Conservation (phyloP, 768 basidiomycete species). For the Sarcodon sp. region DNA sequence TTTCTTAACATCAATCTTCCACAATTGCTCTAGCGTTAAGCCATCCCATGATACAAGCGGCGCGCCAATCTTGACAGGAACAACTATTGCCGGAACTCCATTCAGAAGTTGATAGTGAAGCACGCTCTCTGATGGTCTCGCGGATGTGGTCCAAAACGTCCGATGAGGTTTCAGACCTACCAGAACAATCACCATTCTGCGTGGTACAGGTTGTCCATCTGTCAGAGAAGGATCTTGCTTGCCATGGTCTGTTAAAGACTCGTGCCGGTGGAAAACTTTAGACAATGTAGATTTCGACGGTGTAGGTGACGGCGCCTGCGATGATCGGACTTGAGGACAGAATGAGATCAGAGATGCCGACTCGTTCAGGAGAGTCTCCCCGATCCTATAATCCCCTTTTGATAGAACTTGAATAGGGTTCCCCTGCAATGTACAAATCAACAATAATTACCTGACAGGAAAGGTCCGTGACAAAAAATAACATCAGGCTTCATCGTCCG, state of each 20-base stretch:
- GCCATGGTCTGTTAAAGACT: no score
- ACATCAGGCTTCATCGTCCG: constrained; percentile 53
- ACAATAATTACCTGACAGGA: constrained; percentile 31
- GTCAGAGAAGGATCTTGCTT: no score
- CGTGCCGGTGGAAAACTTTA: constrained; percentile 24
- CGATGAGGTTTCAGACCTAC: constrained; percentile 53
- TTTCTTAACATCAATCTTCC: constrained; percentile 32
- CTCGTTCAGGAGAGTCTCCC: constrained; percentile 43
- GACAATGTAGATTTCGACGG: constrained; percentile 22
- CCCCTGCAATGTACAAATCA: not conserved
- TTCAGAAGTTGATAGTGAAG: constrained; percentile 49
- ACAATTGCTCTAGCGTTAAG: constrained; percentile 43
- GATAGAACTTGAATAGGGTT: not conserved
- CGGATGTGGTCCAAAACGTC: constrained; percentile 43
- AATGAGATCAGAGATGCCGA: constrained; percentile 40
- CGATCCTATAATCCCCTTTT: constrained; percentile 47
- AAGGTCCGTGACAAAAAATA: constrained; percentile 53
- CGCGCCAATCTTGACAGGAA: constrained; percentile 45
- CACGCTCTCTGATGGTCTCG: constrained; percentile 48
- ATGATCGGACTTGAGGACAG: constrained; percentile 12
- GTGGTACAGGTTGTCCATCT: constrained; percentile 25
- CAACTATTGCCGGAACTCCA: constrained; percentile 45
- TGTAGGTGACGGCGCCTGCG: constrained; percentile 8
- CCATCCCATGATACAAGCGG: constrained; percentile 57
- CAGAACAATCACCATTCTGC: constrained; percentile 42